These are phyloP conservation scores for Pharnaceum exiguum DNA, from an alignment of 148 eudicot genomes.

Conservation along the genomic window DNA sequence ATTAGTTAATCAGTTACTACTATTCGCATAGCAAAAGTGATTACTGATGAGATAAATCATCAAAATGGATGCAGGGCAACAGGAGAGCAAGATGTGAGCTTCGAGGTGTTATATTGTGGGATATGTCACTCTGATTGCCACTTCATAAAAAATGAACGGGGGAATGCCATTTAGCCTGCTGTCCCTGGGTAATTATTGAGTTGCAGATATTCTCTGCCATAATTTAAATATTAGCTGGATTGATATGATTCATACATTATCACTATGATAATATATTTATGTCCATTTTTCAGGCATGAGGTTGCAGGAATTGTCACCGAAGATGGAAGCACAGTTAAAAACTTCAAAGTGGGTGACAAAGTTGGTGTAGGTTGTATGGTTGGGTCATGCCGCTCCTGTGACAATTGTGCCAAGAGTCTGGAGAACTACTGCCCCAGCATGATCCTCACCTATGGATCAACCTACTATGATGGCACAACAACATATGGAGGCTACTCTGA, in stretches of 20 bases:
- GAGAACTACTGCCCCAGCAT: constrained; percentile 12
- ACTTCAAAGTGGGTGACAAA: constrained; percentile 28
- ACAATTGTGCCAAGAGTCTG: constrained; percentile 5
- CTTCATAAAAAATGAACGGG: constrained; percentile 25
- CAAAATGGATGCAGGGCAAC: constrained; percentile 24
- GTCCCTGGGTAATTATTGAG: constrained; percentile 23
- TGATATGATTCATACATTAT: no score
- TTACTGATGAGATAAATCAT: not conserved
- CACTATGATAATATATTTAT: not conserved
- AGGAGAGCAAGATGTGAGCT: constrained; percentile 23
- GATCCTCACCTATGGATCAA: constrained; percentile 9
- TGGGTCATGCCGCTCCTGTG: constrained; percentile 26
- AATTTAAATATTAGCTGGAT: no score
- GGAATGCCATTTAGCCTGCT: constrained; percentile 17
- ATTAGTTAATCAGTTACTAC: no score
- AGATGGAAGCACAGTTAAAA: constrained; percentile 23
- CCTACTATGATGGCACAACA: constrained; percentile 22
- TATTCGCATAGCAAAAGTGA: not conserved
- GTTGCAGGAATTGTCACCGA: constrained; percentile 17
- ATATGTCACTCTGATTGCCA: constrained; percentile 30
- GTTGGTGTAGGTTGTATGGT: constrained; percentile 30
- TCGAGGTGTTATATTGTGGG: constrained; percentile 28
- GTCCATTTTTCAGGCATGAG: constrained; percentile 10
- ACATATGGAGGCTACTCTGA: constrained; percentile 31
- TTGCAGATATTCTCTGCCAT: no score